These are phyloP conservation scores for Globisporangium mamillatum DNA, from an alignment of 352 stramenopile species.

Conservation along the genomic window DNA sequence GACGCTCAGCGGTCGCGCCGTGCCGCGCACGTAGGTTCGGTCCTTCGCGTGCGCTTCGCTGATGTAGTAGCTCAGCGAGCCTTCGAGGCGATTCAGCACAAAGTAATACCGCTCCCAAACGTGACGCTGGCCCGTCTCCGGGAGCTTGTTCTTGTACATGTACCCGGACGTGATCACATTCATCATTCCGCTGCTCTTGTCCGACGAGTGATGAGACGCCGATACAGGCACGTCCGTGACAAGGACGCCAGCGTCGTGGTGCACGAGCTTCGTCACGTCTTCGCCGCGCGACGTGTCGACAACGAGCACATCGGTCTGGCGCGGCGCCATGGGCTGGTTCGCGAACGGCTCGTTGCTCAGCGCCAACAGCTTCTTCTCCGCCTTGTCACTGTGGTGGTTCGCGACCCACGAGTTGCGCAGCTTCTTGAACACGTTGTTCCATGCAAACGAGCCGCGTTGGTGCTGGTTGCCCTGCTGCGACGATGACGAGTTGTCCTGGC, in stretches of 20 bases:
- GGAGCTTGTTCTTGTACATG: slow-evolving; percentile 88
- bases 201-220: slow-evolving; percentile 16
- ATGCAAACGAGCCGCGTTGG: slow-evolving; percentile 61
- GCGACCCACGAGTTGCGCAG: slow-evolving; percentile 79
- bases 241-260: slow-evolving; percentile 69
- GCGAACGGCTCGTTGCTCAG: slow-evolving; percentile 73
- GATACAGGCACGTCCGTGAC: slow-evolving; percentile 53
- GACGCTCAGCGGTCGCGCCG: slow-evolving; percentile 69
- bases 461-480: slow-evolving; percentile 5
- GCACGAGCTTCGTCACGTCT: slow-evolving; percentile 77
- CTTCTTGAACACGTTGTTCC: slow-evolving; percentile 81
- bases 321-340: slow-evolving; percentile 34
- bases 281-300: slow-evolving; percentile 80
- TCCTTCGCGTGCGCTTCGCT: slow-evolving; percentile 83
- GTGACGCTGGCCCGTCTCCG: slow-evolving; percentile 75
- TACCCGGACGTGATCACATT: slow-evolving; percentile 82
- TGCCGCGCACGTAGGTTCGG: slow-evolving; percentile 81
- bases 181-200: slow-evolving; percentile 27
- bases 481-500: slow-evolving; percentile 21
- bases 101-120: slow-evolving; percentile 88
- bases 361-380: slow-evolving; percentile 68
- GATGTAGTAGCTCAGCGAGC: slow-evolving; percentile 83
- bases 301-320: slow-evolving; percentile 68
- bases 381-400: slow-evolving; percentile 47
- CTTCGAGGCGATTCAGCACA: slow-evolving; percentile 70